Percentiles rank a stretch among this genome's conserved stretches.
These are phyloP conservation scores for Exophiala phaeomuriformis DNA, from an alignment of 2,329 filamentous ascomycete species.

Conservation along the genomic window DNA sequence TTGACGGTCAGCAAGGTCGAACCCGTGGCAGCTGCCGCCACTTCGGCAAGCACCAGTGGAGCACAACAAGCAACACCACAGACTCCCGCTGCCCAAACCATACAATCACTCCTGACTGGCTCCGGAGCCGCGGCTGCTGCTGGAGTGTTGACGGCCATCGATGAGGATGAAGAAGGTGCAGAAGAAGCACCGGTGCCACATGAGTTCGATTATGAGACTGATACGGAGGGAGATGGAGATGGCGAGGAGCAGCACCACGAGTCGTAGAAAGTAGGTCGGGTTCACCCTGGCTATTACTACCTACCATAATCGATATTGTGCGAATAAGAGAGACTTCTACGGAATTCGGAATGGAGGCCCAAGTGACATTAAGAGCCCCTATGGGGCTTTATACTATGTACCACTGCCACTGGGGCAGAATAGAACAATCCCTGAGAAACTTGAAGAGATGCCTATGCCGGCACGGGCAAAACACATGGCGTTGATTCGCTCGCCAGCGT, in stretches of 20 bases:
- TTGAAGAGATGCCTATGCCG: no score
- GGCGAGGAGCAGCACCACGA: not conserved
- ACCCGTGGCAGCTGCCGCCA: constrained; percentile 27
- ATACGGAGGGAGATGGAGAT: constrained; percentile 22
- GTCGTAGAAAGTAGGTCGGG: no score
- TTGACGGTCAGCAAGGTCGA: constrained; percentile 77
- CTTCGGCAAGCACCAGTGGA: constrained; percentile 24
- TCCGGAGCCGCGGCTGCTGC: constrained; percentile 63
- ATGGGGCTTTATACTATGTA: no score
- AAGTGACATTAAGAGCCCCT: no score
- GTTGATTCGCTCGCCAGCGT: no score
- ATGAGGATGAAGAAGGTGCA: constrained; percentile 55
- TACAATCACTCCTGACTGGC: constrained; percentile 32
- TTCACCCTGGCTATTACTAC: no score
- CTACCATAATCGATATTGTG: no score
- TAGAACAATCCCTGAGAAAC: no score
- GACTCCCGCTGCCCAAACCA: constrained; percentile 27
- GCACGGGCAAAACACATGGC: no score
- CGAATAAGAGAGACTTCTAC: no score
- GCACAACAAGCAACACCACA: constrained; percentile 23
- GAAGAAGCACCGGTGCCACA: constrained; percentile 43
- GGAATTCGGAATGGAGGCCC: no score
- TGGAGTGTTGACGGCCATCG: constrained; percentile 74
- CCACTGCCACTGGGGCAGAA: no score
- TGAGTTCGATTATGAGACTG: constrained; percentile 43